Percentiles rank a stretch among this genome's conserved stretches.
Evolutionary conservation across 148 eudicot genomes (phyloP).

Genomic region (Agrostemma githago): DNA sequence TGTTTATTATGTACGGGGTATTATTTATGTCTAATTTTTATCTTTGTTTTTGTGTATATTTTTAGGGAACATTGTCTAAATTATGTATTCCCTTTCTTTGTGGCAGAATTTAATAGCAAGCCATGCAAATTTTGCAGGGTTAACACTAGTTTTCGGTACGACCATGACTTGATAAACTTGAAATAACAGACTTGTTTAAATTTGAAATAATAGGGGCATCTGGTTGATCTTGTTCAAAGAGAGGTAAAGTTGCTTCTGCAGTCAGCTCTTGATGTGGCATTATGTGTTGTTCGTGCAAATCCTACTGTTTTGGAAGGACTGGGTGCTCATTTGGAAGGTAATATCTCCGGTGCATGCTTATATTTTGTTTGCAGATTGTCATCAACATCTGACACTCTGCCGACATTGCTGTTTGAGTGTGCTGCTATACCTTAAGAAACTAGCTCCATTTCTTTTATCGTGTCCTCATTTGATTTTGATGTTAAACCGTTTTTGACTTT

Average conservation of each 20-base stretch:
- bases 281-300: conserved; percentile 81
- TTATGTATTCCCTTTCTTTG: too few relatives aligned
- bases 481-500: neutral
- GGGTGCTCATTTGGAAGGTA: conserved; percentile 93
- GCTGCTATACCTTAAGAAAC: neutral
- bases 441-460: too few relatives aligned
- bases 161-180: too few relatives aligned
- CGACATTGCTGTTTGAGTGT: neutral
- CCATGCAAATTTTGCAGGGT: too few relatives aligned
- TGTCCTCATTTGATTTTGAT: neutral
- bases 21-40: too few relatives aligned
- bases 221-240: conserved; percentile 86
- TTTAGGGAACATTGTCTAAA: too few relatives aligned
- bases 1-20: too few relatives aligned
- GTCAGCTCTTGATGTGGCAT: conserved; percentile 83
- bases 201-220: conserved; percentile 57
- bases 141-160: too few relatives aligned
- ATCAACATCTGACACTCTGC: neutral
- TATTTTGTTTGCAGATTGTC: neutral
- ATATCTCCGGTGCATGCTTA: neutral
- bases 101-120: too few relatives aligned
- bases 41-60: too few relatives aligned
- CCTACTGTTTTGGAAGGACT: conserved; percentile 88
- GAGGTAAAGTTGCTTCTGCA: conserved; percentile 79
- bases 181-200: conserved; percentile 8